Conservation (phyloP, 164 flowering plant species). For the Vitis labrusca region DNA sequence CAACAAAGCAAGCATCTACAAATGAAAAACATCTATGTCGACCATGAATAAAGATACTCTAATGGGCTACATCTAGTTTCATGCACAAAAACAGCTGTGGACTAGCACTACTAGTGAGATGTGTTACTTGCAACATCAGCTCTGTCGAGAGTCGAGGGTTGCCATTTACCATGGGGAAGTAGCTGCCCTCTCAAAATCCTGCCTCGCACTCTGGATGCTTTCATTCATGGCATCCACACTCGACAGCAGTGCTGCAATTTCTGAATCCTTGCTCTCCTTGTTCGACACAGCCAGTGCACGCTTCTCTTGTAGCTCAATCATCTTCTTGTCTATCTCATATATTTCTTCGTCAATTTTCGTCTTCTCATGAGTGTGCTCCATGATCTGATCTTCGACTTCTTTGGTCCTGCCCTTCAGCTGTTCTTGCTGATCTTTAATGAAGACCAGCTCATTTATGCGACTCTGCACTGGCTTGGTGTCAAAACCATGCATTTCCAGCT, state of each 20-base stretch:
- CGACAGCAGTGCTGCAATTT: slow-evolving; percentile 16
- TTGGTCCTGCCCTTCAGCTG: slow-evolving; percentile 7
- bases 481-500: slow-evolving; percentile 53
- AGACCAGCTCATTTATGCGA: slow-evolving; percentile 26
- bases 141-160: background rate
- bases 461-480: slow-evolving; percentile 24
- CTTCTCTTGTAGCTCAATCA: slow-evolving; percentile 29
- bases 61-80: no score
- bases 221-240: slow-evolving; percentile 6
- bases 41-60: no score
- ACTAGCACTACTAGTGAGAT: no score
- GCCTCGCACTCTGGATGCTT: slow-evolving; percentile 1
- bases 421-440: slow-evolving; percentile 26
- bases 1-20: no score
- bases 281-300: slow-evolving; percentile 1
- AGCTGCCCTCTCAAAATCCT: slow-evolving; percentile 24
- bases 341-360: slow-evolving; percentile 21
- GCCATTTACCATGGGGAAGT: slow-evolving; percentile 23
- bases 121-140: no score
- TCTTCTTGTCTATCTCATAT: slow-evolving; percentile 23
- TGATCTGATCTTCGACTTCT: slow-evolving; percentile 20
- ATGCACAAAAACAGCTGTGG: no score
- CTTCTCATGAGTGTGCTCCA: slow-evolving; percentile 10
- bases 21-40: no score
- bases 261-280: slow-evolving; percentile 18